Evolutionary conservation across 2,329 filamentous ascomycete species (phyloP).

Genomic region (Macrophomina pseudophaseolina): DNA sequence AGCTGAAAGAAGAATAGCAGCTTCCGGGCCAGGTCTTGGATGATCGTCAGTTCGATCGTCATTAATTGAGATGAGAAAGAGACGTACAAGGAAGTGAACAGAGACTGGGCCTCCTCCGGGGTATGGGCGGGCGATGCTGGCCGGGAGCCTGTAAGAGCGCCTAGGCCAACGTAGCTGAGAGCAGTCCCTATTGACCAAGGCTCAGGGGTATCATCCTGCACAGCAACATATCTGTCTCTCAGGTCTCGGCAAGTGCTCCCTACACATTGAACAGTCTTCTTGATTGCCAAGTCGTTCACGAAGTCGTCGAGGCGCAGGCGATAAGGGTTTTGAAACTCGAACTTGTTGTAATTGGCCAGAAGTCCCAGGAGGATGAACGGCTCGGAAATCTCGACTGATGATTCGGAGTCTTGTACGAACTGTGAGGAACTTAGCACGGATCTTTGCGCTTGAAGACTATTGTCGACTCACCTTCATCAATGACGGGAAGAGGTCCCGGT

Average conservation of each 20-base stretch:
- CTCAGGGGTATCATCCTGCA: conserved; percentile 89
- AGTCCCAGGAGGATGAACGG: conserved; percentile 85
- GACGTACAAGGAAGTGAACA: conserved; percentile 42
- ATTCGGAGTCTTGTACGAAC: conserved; percentile 82
- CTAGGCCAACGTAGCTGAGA: conserved; percentile 82
- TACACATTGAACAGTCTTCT: conserved; percentile 77
- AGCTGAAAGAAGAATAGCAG: conserved; percentile 78
- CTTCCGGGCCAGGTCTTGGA: conserved; percentile 75
- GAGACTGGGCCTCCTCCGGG: conserved; percentile 78
- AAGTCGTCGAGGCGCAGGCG: conserved; percentile 91
- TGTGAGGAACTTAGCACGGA: conserved; percentile 42
- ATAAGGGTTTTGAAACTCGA: conserved; percentile 97
- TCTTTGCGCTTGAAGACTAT: neutral
- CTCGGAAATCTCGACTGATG: conserved; percentile 64
- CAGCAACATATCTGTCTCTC: conserved; percentile 77
- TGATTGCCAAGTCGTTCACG: conserved; percentile 87
- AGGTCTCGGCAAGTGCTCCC: conserved; percentile 72
- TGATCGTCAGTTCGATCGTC: conserved; percentile 28
- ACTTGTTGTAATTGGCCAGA: conserved; percentile 98
- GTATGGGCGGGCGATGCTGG: conserved; percentile 59
- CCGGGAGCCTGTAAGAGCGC: conserved; percentile 72
- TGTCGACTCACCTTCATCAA: conserved; percentile 77
- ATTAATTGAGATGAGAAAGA: neutral
- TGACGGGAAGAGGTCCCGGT: conserved; percentile 90
- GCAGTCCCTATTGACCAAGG: conserved; percentile 85